Evolutionary conservation across 345 rosid species (phyloP).

Genomic region (Hibiscus trionum): DNA sequence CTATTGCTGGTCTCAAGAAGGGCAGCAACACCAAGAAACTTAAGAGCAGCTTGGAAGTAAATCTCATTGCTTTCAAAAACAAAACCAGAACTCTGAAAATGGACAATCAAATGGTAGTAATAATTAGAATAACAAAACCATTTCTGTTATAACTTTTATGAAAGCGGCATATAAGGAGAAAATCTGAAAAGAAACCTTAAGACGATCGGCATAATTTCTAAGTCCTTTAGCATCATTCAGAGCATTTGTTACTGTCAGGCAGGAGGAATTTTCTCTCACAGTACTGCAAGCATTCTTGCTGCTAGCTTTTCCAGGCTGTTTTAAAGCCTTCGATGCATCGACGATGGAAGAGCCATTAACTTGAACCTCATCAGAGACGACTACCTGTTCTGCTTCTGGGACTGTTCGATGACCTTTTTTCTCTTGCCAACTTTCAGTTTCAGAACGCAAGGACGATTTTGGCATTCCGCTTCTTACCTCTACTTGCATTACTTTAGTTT

Average conservation of each 20-base stretch:
- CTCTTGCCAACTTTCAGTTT: slow-evolving; percentile 13
- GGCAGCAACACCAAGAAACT: slow-evolving; percentile 67
- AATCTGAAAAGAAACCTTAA: slow-evolving; percentile 41
- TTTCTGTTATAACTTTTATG: not conserved
- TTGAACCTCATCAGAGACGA: not conserved
- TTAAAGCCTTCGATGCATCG: slow-evolving; percentile 22
- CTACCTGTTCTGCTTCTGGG: slow-evolving; percentile 10
- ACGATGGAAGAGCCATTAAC: slow-evolving; percentile 28
- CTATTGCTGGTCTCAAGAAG: slow-evolving; percentile 45
- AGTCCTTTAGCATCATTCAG: slow-evolving; percentile 52
- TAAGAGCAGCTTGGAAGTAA: slow-evolving; percentile 64
- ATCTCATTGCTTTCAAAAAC: slow-evolving; percentile 53
- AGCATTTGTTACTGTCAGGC: slow-evolving; percentile 29
- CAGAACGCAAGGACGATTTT: slow-evolving; percentile 9
- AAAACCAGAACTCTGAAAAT: slow-evolving; percentile 43
- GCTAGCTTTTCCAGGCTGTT: slow-evolving; percentile 19
- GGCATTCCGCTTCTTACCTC: slow-evolving; percentile 16
- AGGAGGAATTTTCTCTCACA: slow-evolving; percentile 27
- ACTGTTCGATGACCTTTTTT: slow-evolving; percentile 8
- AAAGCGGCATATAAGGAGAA: slow-evolving; percentile 5
- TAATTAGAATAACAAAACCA: slow-evolving; percentile 10
- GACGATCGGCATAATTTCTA: slow-evolving; percentile 43
- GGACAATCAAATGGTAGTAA: slow-evolving; percentile 18
- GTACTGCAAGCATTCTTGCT: slow-evolving; percentile 20
- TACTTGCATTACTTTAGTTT: slow-evolving; percentile 18